Percentiles rank a stretch among this genome's conserved stretches.
phyloP scores from a whole-genome alignment of 2,329 filamentous ascomycete species.

The Venturia oleaginea region DNA sequence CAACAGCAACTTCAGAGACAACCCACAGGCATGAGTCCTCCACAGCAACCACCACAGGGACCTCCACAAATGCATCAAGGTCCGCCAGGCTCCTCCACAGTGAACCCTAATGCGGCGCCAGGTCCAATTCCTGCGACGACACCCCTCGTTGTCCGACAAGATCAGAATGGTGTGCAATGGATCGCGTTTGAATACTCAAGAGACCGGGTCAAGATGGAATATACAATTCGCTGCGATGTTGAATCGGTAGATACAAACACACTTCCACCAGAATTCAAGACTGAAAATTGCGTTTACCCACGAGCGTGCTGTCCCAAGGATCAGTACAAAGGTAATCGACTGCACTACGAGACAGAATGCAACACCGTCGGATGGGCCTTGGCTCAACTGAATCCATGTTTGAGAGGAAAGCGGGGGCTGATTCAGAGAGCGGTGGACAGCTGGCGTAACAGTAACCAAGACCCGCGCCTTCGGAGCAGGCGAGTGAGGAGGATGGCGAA shows the following conservation, averaged over 20 bases:
- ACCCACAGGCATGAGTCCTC: slow-evolving; percentile 37
- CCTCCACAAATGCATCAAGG: slow-evolving; percentile 33
- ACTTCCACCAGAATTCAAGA: slow-evolving; percentile 82
- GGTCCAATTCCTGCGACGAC: slow-evolving; percentile 96
- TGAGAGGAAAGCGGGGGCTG: slow-evolving; percentile 86
- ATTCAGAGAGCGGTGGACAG: slow-evolving; percentile 97
- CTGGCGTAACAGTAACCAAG: slow-evolving; percentile 98
- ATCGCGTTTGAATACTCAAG: slow-evolving; percentile 97
- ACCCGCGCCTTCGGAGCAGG: slow-evolving; percentile 80
- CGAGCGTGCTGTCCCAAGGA: slow-evolving; percentile 92
- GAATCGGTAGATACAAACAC: slow-evolving; percentile 91
- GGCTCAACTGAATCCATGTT: slow-evolving; percentile 81
- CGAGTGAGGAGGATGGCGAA: slow-evolving; percentile 93
- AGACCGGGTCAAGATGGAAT: slow-evolving; percentile 98
- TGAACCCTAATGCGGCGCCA: slow-evolving; percentile 85
- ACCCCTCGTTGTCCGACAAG: slow-evolving; percentile 84
- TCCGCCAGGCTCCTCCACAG: slow-evolving; percentile 37
- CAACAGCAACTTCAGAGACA: slow-evolving; percentile 48
- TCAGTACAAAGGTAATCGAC: slow-evolving; percentile 87
- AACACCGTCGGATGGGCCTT: slow-evolving; percentile 99
- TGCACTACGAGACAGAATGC: slow-evolving; percentile 97
- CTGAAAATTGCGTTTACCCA: slow-evolving; percentile 96
- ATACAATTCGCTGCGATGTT: slow-evolving; percentile 95
- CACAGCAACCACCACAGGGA: slow-evolving; percentile 30
- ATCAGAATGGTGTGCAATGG: slow-evolving; percentile 96